Evolutionary conservation across 2,329 filamentous ascomycete genomes (phyloP).

Genomic region (Colletotrichum tropicale): DNA sequence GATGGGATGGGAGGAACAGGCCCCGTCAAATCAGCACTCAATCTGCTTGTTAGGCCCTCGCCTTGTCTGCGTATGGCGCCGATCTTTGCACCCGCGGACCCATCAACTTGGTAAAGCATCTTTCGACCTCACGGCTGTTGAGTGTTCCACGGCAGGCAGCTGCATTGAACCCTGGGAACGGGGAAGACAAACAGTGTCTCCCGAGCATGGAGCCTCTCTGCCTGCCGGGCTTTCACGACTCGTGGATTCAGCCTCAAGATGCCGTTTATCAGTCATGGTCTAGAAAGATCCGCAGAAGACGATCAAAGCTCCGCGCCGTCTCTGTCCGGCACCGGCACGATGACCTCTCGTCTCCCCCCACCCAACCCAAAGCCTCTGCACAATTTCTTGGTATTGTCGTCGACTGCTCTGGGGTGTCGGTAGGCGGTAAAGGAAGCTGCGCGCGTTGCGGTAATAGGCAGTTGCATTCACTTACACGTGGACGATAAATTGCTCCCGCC

Average conservation of each 20-base stretch:
- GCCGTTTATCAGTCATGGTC: background rate
- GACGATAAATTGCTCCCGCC: conserved; percentile 8
- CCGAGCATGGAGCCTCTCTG: background rate
- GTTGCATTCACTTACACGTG: conserved; percentile 10
- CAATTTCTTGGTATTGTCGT: background rate
- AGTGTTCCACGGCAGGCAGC: background rate
- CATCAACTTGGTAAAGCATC: conserved; percentile 8
- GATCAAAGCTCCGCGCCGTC: conserved; percentile 1
- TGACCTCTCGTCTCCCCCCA: background rate
- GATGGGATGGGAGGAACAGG: background rate
- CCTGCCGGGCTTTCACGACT: background rate
- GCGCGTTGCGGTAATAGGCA: background rate
- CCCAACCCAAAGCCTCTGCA: background rate
- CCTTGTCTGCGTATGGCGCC: background rate
- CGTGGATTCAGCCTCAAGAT: background rate
- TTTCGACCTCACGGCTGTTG: conserved; percentile 3
- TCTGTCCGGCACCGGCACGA: background rate
- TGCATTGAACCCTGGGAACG: background rate
- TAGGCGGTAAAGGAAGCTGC: background rate
- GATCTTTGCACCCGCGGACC: background rate
- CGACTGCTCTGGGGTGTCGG: background rate
- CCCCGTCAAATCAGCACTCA: background rate
- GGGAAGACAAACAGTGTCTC: background rate
- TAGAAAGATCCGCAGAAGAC: background rate
- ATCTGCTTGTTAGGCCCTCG: background rate